Evolutionary conservation across 2,329 filamentous ascomycete species (phyloP).

Genomic region (Venturia oleaginea): DNA sequence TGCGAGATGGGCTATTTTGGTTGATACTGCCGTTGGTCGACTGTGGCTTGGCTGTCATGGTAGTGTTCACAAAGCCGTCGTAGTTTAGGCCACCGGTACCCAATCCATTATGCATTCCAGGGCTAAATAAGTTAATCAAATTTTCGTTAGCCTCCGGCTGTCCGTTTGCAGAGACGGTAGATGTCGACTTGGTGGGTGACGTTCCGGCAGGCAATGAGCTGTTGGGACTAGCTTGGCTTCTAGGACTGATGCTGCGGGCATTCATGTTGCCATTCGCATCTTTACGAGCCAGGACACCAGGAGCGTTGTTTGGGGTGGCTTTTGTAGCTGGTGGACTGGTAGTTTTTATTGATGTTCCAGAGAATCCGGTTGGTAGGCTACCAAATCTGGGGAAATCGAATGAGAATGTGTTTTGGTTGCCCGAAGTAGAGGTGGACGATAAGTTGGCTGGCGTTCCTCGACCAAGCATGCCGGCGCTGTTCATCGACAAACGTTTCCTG

Average conservation of each 20-base stretch:
- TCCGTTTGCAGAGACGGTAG: neutral
- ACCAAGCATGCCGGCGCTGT: slow-evolving; percentile 35
- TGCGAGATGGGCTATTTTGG: slow-evolving; percentile 34
- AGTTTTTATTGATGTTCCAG: slow-evolving; percentile 32
- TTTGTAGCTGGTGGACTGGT: slow-evolving; percentile 18
- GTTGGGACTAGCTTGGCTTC: slow-evolving; percentile 20
- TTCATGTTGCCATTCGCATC: slow-evolving; percentile 21
- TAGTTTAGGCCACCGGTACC: neutral
- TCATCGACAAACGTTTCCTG: slow-evolving; percentile 69
- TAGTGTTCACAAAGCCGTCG: slow-evolving; percentile 14
- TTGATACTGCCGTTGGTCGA: slow-evolving; percentile 29
- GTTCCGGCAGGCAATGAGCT: slow-evolving; percentile 18
- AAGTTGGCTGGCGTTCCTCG: slow-evolving; percentile 39
- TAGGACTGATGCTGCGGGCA: slow-evolving; percentile 29
- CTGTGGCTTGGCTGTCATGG: slow-evolving; percentile 15
- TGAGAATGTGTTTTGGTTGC: slow-evolving; percentile 63
- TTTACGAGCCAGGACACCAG: slow-evolving; percentile 23
- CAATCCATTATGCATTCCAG: slow-evolving; percentile 38
- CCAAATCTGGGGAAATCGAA: slow-evolving; percentile 97
- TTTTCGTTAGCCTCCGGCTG: slow-evolving; percentile 20
- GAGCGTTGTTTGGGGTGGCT: slow-evolving; percentile 14
- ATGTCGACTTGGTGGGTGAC: slow-evolving; percentile 21
- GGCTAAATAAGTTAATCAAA: slow-evolving; percentile 51
- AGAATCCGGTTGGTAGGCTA: slow-evolving; percentile 52
- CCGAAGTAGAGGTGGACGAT: slow-evolving; percentile 28